Percentiles rank a stretch among this genome's conserved stretches.
phyloP scores from a whole-genome alignment of 495 filamentous ascomycete species.

The Extremus antarcticus region DNA sequence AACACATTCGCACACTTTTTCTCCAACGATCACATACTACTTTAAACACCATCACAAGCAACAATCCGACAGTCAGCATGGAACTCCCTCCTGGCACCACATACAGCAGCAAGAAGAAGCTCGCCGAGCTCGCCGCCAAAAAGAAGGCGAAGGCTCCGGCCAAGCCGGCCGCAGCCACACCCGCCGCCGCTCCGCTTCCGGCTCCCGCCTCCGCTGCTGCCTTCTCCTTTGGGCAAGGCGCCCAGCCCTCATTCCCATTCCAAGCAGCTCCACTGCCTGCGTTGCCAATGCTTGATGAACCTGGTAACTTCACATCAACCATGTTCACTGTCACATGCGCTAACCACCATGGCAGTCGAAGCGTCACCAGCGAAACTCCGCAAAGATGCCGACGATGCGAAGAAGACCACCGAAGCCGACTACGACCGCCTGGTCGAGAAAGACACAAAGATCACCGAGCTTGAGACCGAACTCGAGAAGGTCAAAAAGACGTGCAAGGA shows the following conservation, averaged over 20 bases:
- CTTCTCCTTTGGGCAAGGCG: too few relatives aligned
- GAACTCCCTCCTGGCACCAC: too few relatives aligned
- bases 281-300: too few relatives aligned
- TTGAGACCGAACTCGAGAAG: not conserved
- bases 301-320: not conserved
- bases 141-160: too few relatives aligned
- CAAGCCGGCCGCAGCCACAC: too few relatives aligned
- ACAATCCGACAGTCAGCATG: too few relatives aligned
- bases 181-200: not conserved
- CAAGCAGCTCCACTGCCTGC: not conserved
- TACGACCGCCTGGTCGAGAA: not conserved
- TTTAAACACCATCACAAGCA: too few relatives aligned
- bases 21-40: too few relatives aligned
- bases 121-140: too few relatives aligned
- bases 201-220: not conserved
- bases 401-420: not conserved
- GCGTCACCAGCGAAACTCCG: not conserved
- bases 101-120: too few relatives aligned
- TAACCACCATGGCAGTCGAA: not conserved
- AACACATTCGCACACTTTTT: too few relatives aligned
- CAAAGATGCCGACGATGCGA: not conserved
- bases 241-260: not conserved
- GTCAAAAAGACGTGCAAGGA: not conserved
- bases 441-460: not conserved
- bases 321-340: not conserved